Percentiles rank a stretch among this genome's conserved stretches.
Evolutionary conservation across 345 rosid species (phyloP).

Genomic region (Boechera divaricarpa): DNA sequence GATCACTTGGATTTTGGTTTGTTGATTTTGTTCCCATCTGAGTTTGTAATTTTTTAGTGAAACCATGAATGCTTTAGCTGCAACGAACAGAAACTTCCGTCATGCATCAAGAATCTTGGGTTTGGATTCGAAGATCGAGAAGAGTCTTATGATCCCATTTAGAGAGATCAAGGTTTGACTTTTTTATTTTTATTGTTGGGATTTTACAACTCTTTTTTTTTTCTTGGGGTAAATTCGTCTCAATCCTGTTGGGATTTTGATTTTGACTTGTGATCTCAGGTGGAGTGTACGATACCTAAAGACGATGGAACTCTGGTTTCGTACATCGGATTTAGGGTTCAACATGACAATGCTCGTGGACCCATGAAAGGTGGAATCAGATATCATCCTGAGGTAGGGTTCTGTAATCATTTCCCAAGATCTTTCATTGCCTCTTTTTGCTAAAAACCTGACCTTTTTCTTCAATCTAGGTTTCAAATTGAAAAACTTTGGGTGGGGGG

Average conservation of each 20-base stretch:
- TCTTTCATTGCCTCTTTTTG: neutral
- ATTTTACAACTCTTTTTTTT: neutral
- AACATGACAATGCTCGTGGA: constrained; percentile 97
- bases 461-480: constrained; percentile 16
- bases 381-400: constrained; percentile 94
- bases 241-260: neutral
- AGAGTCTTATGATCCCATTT: constrained; percentile 88
- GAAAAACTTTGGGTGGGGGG: neutral
- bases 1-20: constrained; percentile 19
- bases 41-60: neutral
- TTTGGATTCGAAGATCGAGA: constrained; percentile 86
- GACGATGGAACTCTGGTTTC: constrained; percentile 93
- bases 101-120: constrained; percentile 89
- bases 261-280: constrained; percentile 56
- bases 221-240: neutral
- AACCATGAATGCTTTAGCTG: constrained; percentile 90
- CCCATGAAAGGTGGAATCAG: constrained; percentile 99
- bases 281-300: constrained; percentile 95
- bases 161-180: constrained; percentile 85
- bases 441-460: neutral
- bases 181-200: neutral
- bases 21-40: neutral
- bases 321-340: constrained; percentile 92
- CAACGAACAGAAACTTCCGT: constrained; percentile 92
- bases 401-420: neutral